A percentile compares a stretch with the other conserved stretches of the same genome.
phyloP scores from a whole-genome alignment of 2,329 filamentous ascomycete genomes.

The Nothophaeocryptopus gaeumannii region DNA sequence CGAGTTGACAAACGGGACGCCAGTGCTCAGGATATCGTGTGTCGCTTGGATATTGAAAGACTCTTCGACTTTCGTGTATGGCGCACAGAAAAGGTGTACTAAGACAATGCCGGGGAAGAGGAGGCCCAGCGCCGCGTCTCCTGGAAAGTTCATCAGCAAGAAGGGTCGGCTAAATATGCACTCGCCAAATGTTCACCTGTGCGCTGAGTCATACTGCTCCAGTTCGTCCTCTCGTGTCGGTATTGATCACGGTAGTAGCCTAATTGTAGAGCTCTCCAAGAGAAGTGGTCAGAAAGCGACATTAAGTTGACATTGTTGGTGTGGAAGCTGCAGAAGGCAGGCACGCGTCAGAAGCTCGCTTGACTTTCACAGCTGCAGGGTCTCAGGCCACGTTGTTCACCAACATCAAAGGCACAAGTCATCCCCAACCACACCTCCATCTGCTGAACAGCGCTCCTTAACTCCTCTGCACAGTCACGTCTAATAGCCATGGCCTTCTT shows the following conservation, averaged over 20 bases:
- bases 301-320: constrained; percentile 12
- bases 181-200: neutral
- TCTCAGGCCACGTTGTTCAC: no score
- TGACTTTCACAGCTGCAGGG: no score
- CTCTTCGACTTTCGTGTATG: constrained; percentile 97
- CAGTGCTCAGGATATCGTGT: constrained; percentile 83
- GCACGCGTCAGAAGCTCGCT: neutral
- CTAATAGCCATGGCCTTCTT: constrained; percentile 41
- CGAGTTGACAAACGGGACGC: constrained; percentile 55
- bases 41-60: constrained; percentile 95
- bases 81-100: constrained; percentile 51
- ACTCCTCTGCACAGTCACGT: constrained; percentile 9
- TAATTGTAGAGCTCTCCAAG: constrained; percentile 25
- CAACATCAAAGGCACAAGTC: neutral
- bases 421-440: neutral
- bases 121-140: constrained; percentile 52
- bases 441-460: neutral
- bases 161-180: neutral
- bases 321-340: constrained; percentile 2
- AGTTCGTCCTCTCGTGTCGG: neutral
- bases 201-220: constrained; percentile 5
- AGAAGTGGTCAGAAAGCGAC: constrained; percentile 20
- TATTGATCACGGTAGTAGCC: constrained; percentile 10
- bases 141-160: constrained; percentile 9
- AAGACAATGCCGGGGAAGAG: constrained; percentile 55